Conservation (phyloP, 31 red algal genomes). For the Asparagopsis taxiformis region DNA sequence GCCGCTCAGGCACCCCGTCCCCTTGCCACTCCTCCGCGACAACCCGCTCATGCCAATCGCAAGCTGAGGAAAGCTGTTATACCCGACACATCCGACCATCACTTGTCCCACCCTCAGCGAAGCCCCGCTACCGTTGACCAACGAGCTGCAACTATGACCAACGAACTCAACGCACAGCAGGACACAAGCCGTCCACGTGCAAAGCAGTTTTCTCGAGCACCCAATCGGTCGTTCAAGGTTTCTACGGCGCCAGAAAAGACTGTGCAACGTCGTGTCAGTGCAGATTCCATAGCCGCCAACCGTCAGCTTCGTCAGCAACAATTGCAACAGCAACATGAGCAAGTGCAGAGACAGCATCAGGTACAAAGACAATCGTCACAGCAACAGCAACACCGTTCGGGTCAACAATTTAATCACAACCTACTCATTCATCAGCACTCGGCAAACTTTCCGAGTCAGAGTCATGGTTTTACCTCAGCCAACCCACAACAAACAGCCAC, state of each 20-base stretch:
- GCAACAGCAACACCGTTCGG: constrained; percentile 25
- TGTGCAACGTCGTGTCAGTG: too few relatives aligned
- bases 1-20: not conserved
- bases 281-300: not conserved
- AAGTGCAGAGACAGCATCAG: constrained; percentile 15
- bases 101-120: too few relatives aligned
- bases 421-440: constrained; percentile 9
- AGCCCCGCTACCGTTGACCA: too few relatives aligned
- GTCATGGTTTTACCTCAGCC: constrained; percentile 3
- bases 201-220: too few relatives aligned
- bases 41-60: not conserved
- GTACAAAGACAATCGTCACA: constrained; percentile 7
- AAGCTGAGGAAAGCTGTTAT: not conserved
- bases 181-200: too few relatives aligned
- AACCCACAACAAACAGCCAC: constrained; percentile 1
- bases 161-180: too few relatives aligned
- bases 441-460: not conserved
- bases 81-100: not conserved
- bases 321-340: constrained; percentile 23
- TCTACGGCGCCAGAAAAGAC: not conserved
- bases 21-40: not conserved
- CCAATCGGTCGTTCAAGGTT: too few relatives aligned
- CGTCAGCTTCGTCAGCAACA: not conserved
- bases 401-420: constrained; percentile 1
- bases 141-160: too few relatives aligned